Conservation (phyloP, 306 rosid species). For the Aeschynomene evenia region DNA sequence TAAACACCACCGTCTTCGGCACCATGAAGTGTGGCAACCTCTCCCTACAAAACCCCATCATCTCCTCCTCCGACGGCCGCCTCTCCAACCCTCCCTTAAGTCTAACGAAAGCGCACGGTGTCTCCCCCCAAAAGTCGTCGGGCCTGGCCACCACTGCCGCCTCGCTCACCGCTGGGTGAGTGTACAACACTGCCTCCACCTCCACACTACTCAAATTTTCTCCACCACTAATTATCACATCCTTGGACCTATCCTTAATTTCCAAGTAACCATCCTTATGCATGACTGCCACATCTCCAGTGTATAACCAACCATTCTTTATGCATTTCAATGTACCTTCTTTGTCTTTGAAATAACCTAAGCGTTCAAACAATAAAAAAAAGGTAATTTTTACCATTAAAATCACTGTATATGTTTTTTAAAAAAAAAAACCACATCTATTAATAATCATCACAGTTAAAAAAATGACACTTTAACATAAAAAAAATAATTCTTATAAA, state of each 20-base stretch:
- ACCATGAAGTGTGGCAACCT: conserved; percentile 68
- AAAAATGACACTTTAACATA: too few species aligned
- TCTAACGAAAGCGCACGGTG: conserved; percentile 65
- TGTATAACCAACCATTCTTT: conserved; percentile 56
- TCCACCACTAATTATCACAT: conserved; percentile 67
- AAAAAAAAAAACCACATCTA: too few species aligned
- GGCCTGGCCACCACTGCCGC: conserved; percentile 72
- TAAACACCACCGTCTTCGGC: conserved; percentile 72
- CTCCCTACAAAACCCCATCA: conserved; percentile 48
- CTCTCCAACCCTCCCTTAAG: conserved; percentile 29
- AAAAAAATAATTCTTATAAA: too few species aligned
- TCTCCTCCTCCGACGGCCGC: conserved; percentile 50
- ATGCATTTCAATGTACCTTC: conserved; percentile 36
- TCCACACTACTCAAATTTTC: conserved; percentile 73
- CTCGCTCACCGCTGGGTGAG: conserved; percentile 44
- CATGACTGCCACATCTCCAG: conserved; percentile 58
- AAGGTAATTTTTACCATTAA: too few species aligned
- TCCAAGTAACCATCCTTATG: conserved; percentile 62
- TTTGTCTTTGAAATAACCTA: conserved; percentile 59
- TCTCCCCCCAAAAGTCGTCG: conserved; percentile 68
- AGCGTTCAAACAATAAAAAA: conserved; percentile 21
- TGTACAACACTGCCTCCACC: conserved; percentile 63
- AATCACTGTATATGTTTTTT: too few species aligned
- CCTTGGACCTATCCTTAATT: conserved; percentile 62
- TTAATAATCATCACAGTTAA: too few species aligned